Percentiles rank a stretch among this genome's conserved stretches.
These are phyloP conservation scores for Mrakia blollopis DNA, from an alignment of 768 basidiomycete genomes.

Conservation along the genomic window DNA sequence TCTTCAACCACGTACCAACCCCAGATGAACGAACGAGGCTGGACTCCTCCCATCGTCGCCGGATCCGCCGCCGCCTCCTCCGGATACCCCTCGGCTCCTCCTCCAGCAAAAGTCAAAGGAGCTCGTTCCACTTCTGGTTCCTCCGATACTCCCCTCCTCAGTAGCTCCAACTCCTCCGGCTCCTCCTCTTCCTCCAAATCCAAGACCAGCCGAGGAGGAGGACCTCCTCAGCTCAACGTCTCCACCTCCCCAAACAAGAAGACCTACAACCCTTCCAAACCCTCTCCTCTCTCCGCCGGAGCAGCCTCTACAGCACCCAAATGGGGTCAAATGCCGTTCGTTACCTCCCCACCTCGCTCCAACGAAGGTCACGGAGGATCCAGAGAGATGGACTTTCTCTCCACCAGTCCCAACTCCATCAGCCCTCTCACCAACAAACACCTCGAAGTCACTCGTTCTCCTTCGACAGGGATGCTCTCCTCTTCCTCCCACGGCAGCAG, in stretches of 20 bases:
- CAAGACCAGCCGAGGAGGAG: not conserved
- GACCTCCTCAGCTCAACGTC: not conserved
- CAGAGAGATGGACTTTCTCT: constrained; percentile 1
- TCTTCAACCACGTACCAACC: not conserved
- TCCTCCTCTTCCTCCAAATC: constrained; percentile 13
- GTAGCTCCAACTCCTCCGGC: not conserved
- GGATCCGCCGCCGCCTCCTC: not conserved
- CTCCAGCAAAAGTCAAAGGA: not conserved
- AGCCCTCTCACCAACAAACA: constrained; percentile 12
- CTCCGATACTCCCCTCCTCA: constrained; percentile 3
- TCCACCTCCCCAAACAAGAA: not conserved
- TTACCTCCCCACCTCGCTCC: not conserved
- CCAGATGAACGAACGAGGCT: constrained; percentile 7
- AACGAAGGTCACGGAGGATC: not conserved
- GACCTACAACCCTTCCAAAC: constrained; percentile 10
- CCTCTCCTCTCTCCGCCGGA: not conserved
- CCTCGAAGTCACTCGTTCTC: not conserved
- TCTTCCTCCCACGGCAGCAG: not conserved
- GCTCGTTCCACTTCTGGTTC: constrained; percentile 3
- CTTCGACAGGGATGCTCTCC: not conserved
- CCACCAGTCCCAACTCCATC: constrained; percentile 1
- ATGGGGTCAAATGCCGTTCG: constrained; percentile 16
- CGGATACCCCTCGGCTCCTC: not conserved
- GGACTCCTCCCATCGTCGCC: constrained; percentile 16
- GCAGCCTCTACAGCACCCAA: constrained; percentile 1